These are phyloP conservation scores for Exophiala dermatitidis DNA, from an alignment of 2,329 filamentous ascomycete genomes.

Conservation along the genomic window DNA sequence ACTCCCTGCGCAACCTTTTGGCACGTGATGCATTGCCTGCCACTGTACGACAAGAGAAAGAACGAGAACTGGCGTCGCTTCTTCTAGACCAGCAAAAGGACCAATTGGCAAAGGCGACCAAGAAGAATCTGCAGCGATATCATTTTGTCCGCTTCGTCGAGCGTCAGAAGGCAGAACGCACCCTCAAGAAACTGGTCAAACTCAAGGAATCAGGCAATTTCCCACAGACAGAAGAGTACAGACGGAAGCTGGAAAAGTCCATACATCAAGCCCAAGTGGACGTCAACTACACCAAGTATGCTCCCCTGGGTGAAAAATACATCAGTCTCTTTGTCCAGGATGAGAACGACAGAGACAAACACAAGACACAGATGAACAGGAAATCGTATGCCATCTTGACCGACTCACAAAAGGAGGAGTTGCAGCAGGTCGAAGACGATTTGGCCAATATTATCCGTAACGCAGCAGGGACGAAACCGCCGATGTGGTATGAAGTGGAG, in stretches of 20 bases:
- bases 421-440: slow-evolving; percentile 22
- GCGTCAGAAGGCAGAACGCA: slow-evolving; percentile 42
- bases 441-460: slow-evolving; percentile 9
- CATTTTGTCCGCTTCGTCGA: slow-evolving; percentile 61
- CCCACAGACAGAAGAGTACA: slow-evolving; percentile 25
- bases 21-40: slow-evolving; percentile 43
- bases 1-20: slow-evolving; percentile 25
- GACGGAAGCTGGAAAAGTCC: slow-evolving; percentile 24
- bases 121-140: slow-evolving; percentile 54
- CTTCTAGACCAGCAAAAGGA: slow-evolving; percentile 49
- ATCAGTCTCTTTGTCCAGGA: slow-evolving; percentile 46
- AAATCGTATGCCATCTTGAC: slow-evolving; percentile 21
- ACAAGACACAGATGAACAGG: slow-evolving; percentile 12
- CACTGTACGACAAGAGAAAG: slow-evolving; percentile 50
- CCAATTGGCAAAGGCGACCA: slow-evolving; percentile 43
- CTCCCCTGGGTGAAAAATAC: slow-evolving; percentile 54
- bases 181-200: slow-evolving; percentile 34
- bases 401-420: slow-evolving; percentile 20
- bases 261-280: slow-evolving; percentile 49
- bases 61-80: slow-evolving; percentile 51
- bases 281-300: slow-evolving; percentile 57
- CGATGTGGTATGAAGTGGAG: slow-evolving; percentile 41
- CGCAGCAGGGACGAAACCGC: slow-evolving; percentile 30
- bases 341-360: slow-evolving; percentile 4
- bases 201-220: slow-evolving; percentile 1